Conservation (phyloP, 192 early-diverging fungal species). For the Backusella macrospora region DNA sequence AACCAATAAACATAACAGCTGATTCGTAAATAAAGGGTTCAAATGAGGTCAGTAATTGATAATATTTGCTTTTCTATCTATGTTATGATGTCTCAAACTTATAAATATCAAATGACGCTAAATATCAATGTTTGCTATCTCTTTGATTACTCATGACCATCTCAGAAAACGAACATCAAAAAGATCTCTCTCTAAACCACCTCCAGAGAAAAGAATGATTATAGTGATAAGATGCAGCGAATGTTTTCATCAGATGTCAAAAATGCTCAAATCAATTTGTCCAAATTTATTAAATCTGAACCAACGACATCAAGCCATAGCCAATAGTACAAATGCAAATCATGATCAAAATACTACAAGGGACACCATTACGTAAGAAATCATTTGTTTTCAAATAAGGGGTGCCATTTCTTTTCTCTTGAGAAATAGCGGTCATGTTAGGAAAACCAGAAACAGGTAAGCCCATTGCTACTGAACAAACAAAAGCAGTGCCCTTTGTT, state of each 20-base stretch:
- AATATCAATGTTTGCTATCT: no score
- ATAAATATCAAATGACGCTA: no score
- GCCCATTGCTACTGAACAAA: constrained; percentile 90
- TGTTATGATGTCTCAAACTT: no score
- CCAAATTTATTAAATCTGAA: constrained; percentile 5
- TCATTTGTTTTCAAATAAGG: constrained; percentile 82
- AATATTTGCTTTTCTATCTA: no score
- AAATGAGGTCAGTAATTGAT: no score
- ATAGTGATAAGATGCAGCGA: neutral
- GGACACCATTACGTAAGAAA: constrained; percentile 84
- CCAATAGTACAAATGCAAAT: constrained; percentile 73
- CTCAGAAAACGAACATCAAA: no score
- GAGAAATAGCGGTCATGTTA: constrained; percentile 95
- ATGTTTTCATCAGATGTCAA: no score
- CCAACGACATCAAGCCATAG: constrained; percentile 65
- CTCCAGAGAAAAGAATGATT: neutral
- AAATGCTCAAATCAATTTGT: neutral
- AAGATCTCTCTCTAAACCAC: no score
- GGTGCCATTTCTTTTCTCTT: constrained; percentile 84
- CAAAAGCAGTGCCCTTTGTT: constrained; percentile 65
- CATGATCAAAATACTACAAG: constrained; percentile 74
- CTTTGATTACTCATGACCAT: no score
- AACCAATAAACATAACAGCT: no score
- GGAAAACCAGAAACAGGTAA: constrained; percentile 94
- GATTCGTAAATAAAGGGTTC: no score